Conservation (phyloP, 176 grass and related monocot species). For the Carex scoparia region DNA sequence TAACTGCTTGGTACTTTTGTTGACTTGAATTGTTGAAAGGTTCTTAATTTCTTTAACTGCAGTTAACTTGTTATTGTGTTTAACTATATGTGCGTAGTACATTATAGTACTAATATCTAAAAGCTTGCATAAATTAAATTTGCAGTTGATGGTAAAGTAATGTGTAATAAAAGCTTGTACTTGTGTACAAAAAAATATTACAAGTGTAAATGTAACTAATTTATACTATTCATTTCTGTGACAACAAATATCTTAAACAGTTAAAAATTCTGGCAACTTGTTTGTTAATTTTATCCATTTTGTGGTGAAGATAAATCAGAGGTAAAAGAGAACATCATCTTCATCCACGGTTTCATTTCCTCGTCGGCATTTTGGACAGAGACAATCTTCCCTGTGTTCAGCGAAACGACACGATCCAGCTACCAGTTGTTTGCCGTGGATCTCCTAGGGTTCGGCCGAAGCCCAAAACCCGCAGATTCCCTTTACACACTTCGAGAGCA, state of each 20-base stretch:
- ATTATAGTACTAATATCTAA: neutral
- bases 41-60: neutral
- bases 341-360: conserved; percentile 98
- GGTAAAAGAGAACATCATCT: conserved; percentile 53
- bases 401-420: conserved; percentile 19
- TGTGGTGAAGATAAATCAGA: neutral
- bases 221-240: neutral
- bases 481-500: conserved; percentile 89
- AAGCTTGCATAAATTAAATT: no score
- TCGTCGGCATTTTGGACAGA: conserved; percentile 93
- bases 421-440: conserved; percentile 81
- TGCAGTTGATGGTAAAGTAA: neutral
- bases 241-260: neutral
- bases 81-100: neutral
- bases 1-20: neutral
- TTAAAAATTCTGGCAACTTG: no score
- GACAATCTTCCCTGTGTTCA: conserved; percentile 84
- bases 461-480: conserved; percentile 89
- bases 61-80: neutral
- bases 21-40: neutral
- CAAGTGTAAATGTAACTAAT: neutral
- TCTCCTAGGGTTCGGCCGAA: conserved; percentile 83
- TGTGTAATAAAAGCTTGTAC: neutral
- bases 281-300: neutral
- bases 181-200: neutral